Percentiles rank a stretch among this genome's conserved stretches.
Conservation (phyloP, 495 filamentous ascomycete genomes). For the Amphirosellinia nigrospora region DNA sequence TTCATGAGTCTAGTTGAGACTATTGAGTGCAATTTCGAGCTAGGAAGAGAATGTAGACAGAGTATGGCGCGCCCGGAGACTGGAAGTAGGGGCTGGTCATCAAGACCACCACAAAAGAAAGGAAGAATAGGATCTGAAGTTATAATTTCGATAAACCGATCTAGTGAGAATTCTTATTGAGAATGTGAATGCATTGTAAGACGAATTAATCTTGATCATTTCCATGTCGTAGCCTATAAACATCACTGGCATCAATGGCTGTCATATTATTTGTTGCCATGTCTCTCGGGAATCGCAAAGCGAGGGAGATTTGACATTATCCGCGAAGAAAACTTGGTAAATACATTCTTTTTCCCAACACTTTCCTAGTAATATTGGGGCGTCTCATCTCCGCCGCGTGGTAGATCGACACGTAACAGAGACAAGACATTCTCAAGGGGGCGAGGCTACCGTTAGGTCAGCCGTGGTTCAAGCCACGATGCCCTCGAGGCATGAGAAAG, state of each 20-base stretch:
- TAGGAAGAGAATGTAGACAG: not conserved
- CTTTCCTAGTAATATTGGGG: conserved; percentile 25
- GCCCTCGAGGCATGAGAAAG: not conserved
- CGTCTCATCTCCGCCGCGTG: conserved; percentile 23
- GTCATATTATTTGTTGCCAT: not conserved
- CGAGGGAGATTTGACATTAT: not conserved
- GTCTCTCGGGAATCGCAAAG: not conserved
- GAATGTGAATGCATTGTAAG: not conserved
- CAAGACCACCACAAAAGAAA: conserved; percentile 5
- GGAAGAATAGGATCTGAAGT: not conserved
- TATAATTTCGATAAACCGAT: not conserved
- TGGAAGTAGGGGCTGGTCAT: not conserved
- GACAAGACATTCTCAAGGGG: conserved; percentile 41
- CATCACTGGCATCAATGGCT: not conserved
- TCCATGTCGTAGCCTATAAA: not conserved
- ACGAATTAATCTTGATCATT: not conserved
- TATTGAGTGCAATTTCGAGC: not conserved
- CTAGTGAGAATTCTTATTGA: not conserved
- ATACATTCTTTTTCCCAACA: conserved; percentile 14
- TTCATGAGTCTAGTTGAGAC: not conserved
- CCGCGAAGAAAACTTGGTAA: not conserved
- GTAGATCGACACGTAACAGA: not conserved
- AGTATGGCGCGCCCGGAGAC: too few species aligned
- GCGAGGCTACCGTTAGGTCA: conserved; percentile 24
- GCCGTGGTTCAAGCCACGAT: conserved; percentile 29